Base-by-base conservation (phyloP, 352 stramenopile species). In the Elongisporangium senticosum region DNA sequence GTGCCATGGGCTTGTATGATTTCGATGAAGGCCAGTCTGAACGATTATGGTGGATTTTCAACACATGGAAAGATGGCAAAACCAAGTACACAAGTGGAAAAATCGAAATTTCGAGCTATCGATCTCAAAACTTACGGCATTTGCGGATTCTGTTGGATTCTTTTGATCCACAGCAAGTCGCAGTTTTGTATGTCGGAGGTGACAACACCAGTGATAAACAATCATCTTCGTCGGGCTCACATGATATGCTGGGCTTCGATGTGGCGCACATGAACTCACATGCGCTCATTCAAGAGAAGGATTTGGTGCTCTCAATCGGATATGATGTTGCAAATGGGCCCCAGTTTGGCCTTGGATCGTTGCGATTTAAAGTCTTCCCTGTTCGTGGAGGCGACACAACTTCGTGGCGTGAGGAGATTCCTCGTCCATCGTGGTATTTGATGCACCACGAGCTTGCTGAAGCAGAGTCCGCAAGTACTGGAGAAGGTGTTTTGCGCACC, bases 11-110 rank as follows among this genome's bases (percentile, higher is more conserved):
- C 14, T 58, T 87, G 17, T 91, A 84, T 58, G 83, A 90, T 63
- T 91, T 90, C 51, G 81, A 93, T 26, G 81, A 90, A 60, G 75
- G 85, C n/a, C 83, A 91, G 60, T 90, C 79, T 2, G 83, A 90
- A 62, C 79, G 77, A 39, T 60, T 93, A 17, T 91, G 83, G 79
- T 91, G 79, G 79, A 87, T 93, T 15, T 93, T 93, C 43, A 91
- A 90, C 37, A 28, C 75, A 26, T 93, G 81, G 81, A 68, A 65
- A 11, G 70, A 82, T 43, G 72, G 74, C 1, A 88, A 87, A 49
- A 59, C 65, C 11, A 90, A 87, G 62, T 93, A 89, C 61, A 72
- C 80, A 8, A 79, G 71, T 7, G 78, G 83, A 20, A 93, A 93
- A 54, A 73, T 85, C 20, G 83, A 91, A 40, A 76, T 83, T 26